Conservation (phyloP, 2,329 filamentous ascomycete genomes). For the Verticillium nubilum region DNA sequence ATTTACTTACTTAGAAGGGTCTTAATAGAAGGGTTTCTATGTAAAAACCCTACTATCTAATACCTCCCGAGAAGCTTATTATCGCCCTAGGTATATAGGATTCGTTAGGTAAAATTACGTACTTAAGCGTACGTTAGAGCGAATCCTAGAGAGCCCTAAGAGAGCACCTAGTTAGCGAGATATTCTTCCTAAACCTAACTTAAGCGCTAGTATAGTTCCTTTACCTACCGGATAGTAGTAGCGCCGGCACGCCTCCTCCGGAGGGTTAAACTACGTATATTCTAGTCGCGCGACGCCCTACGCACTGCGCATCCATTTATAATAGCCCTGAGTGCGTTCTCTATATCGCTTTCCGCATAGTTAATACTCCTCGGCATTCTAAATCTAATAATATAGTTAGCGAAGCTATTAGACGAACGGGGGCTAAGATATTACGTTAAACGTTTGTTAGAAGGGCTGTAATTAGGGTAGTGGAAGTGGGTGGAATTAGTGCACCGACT, state of each 20-base stretch:
- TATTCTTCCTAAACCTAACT: not conserved
- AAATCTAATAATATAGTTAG: not conserved
- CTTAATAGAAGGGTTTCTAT: not conserved
- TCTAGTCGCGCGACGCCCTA: not conserved
- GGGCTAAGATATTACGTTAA: not conserved
- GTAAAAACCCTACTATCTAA: not conserved
- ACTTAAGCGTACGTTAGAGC: not conserved
- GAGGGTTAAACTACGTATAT: not conserved
- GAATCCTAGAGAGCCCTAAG: not conserved
- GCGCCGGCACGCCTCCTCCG: not conserved
- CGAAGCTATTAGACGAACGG: not conserved
- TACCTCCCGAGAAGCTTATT: not conserved
- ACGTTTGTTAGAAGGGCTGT: too few relatives aligned
- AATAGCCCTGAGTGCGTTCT: not conserved
- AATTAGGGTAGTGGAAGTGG: too few relatives aligned
- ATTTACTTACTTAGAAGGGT: not conserved
- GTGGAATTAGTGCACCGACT: not conserved
- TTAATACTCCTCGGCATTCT: not conserved
- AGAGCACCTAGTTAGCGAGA: not conserved
- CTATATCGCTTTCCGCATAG: not conserved
- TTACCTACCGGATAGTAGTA: not conserved
- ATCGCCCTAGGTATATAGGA: not conserved
- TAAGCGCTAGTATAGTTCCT: not conserved
- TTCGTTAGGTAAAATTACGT: not conserved
- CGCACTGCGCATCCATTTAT: not conserved